These are phyloP conservation scores for Blastomyces parvus DNA, from an alignment of 2,329 filamentous ascomycete genomes.

Conservation along the genomic window DNA sequence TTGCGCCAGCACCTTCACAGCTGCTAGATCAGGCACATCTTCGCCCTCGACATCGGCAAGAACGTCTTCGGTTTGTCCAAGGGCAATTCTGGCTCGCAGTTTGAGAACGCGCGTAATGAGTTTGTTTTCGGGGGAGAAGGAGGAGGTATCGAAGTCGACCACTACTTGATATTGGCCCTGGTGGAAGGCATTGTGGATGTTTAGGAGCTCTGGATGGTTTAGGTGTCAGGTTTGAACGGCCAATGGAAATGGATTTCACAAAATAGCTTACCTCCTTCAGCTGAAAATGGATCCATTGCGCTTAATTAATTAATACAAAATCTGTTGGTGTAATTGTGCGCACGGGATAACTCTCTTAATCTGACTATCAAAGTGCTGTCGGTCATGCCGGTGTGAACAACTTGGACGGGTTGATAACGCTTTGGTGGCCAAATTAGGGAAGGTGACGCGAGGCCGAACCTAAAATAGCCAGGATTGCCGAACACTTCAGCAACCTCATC, in stretches of 20 bases:
- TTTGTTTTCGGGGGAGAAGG: slow-evolving; percentile 68
- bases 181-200: slow-evolving; percentile 58
- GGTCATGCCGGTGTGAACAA: background rate
- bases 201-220: slow-evolving; percentile 49
- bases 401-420: background rate
- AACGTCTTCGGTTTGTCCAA: slow-evolving; percentile 67
- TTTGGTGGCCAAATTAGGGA: background rate
- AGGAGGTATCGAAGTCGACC: slow-evolving; percentile 71
- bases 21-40: slow-evolving; percentile 61
- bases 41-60: slow-evolving; percentile 56
- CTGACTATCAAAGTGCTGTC: background rate
- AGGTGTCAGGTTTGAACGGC: slow-evolving; percentile 12
- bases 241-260: slow-evolving; percentile 2
- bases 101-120: slow-evolving; percentile 67
- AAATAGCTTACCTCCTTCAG: slow-evolving; percentile 47
- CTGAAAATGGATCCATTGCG: slow-evolving; percentile 54
- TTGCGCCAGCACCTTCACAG: slow-evolving; percentile 67
- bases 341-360: background rate
- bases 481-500: background rate
- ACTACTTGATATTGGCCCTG: slow-evolving; percentile 79
- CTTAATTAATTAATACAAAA: slow-evolving; percentile 1
- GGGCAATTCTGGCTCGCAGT: slow-evolving; percentile 72
- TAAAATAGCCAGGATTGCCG: background rate
- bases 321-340: background rate
- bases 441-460: background rate